Conservation (phyloP, 2,329 filamentous ascomycete species). For the Aspergillus latus region DNA sequence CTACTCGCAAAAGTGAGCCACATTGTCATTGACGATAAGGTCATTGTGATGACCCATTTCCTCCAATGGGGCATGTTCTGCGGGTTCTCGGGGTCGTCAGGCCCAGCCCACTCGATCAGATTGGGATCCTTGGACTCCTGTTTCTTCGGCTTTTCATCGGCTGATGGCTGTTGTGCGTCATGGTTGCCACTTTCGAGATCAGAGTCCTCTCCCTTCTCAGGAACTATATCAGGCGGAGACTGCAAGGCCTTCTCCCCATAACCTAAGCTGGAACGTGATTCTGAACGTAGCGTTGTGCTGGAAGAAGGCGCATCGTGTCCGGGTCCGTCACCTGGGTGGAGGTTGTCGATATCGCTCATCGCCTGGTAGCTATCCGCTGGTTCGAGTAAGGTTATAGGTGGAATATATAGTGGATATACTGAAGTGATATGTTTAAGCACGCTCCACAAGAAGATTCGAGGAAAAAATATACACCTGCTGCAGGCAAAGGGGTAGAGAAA, state of each 20-base stretch:
- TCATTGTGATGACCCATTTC: constrained; percentile 44
- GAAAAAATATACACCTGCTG: neutral
- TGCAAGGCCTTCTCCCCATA: constrained; percentile 12
- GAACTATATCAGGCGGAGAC: constrained; percentile 5
- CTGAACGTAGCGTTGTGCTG: constrained; percentile 15
- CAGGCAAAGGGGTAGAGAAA: neutral
- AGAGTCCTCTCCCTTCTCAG: constrained; percentile 4
- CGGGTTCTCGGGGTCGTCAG: constrained; percentile 34
- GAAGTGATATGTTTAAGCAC: neutral
- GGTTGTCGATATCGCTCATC: constrained; percentile 7
- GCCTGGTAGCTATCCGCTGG: neutral
- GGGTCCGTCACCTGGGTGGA: constrained; percentile 9
- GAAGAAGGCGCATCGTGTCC: constrained; percentile 14
- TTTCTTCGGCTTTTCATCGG: constrained; percentile 1
- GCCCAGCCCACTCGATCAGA: constrained; percentile 35
- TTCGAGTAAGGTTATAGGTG: neutral
- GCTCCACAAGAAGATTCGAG: neutral
- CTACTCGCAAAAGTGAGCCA: constrained; percentile 50
- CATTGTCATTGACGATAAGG: constrained; percentile 38
- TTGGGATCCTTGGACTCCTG: constrained; percentile 22
- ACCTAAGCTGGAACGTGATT: constrained; percentile 9
- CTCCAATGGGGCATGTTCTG: constrained; percentile 31
- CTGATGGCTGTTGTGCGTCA: constrained; percentile 1
- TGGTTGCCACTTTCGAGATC: constrained; percentile 14
- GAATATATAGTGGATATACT: neutral